Evolutionary conservation across 2,329 filamentous ascomycete species (phyloP), one percentile per base, ranked within the genome.

Genomic region (Paecilomyces sp.): DNA sequence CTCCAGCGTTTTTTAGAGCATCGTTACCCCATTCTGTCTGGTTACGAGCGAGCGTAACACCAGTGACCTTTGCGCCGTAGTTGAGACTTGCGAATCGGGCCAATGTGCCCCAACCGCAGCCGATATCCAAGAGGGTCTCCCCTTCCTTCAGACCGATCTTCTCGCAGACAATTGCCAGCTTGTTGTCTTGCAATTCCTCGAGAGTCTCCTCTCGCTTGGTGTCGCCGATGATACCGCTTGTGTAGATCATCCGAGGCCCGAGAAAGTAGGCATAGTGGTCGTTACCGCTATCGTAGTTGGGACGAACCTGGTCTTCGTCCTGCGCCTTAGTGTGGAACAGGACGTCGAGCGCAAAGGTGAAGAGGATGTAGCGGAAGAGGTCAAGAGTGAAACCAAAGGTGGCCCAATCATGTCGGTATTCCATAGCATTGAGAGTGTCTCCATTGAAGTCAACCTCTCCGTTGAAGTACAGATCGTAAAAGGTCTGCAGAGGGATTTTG

Each of bases 231-330:
- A 99, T 82, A 70, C 94, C 94, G 57, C 91, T 95, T 57, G 94
- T 99, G 82, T 97, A 97, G 78, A 97, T 91, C 94, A 97, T 99
- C 72, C 93, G 92, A 61, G 93, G 93, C 62, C 94, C 94, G 64
- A 97, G 85, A 84, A 97, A 97, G 92, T 92, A 99, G 75, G 86
- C 89, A 82, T 99, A 99, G 80, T 97, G 96, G 79, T 97, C 94
- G 75, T 99, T 92, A 72, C 94, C 94, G 66, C 92, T 88, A 83
- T 97, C 94, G 78, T 99, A 99, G 81, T 97, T 92, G 76, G 92
- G 91, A 73, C 92, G 91, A 60, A 97, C 92, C 80, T 97, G 94
- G 77, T 97, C 93, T 84, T 97, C 92, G 68, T 97, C 93, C 79
- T 97, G 92, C 61, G 90, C 92, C 60, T 91, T 86, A 68, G 90